Conservation (phyloP, 176 grass and related monocot genomes). For the Rhipidocladum racemiflorum region DNA sequence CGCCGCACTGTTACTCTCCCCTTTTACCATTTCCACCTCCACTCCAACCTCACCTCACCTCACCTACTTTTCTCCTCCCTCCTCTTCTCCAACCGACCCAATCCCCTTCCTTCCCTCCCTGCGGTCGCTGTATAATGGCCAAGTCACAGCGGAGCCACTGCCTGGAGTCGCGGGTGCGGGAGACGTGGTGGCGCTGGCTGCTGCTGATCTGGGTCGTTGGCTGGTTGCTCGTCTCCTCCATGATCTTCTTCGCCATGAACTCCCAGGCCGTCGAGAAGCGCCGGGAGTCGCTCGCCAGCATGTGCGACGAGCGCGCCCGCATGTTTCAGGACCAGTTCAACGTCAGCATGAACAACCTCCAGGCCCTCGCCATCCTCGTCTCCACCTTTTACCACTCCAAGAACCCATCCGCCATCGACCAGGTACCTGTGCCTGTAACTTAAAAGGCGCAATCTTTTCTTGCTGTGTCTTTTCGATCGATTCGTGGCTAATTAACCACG, state of each 20-base stretch:
- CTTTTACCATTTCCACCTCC: constrained; percentile 36
- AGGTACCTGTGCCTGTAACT: too few relatives aligned
- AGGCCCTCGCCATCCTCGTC: too few relatives aligned
- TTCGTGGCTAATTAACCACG: too few relatives aligned
- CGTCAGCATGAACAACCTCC: too few relatives aligned
- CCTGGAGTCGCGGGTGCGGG: constrained; percentile 37
- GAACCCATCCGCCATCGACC: too few relatives aligned
- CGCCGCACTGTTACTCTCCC: background rate
- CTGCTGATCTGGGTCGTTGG: constrained; percentile 46
- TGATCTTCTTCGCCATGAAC: constrained; percentile 40
- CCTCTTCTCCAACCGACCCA: constrained; percentile 37
- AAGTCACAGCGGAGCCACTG: constrained; percentile 51
- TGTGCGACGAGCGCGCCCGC: too few relatives aligned
- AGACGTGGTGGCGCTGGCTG: constrained; percentile 39
- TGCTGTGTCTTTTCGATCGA: too few relatives aligned
- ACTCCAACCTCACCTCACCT: background rate
- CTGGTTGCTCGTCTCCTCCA: constrained; percentile 15
- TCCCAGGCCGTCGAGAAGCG: too few relatives aligned
- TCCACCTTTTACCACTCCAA: too few relatives aligned
- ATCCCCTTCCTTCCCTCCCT: background rate
- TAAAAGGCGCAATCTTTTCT: too few relatives aligned
- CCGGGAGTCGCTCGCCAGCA: too few relatives aligned
- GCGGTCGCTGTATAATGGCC: constrained; percentile 40
- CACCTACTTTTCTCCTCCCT: constrained; percentile 23
- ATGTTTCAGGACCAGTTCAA: too few relatives aligned